Conservation (phyloP, 148 eudicot genomes). For the Simmondsia chinensis region DNA sequence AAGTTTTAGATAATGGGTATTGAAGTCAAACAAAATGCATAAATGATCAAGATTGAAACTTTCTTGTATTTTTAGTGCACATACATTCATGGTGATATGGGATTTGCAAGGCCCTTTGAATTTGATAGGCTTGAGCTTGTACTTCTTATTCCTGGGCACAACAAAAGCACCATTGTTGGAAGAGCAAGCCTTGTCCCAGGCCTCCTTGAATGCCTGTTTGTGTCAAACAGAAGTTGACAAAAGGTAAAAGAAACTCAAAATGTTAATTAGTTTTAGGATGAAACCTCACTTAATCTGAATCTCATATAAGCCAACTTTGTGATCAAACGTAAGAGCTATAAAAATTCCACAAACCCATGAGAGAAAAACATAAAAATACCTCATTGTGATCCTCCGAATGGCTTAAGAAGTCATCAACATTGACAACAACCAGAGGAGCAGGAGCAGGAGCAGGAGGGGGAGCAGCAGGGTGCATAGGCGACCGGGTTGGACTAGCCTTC, state of each 20-base stretch:
- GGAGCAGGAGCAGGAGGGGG: conserved; percentile 7
- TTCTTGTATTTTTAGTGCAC: too few relatives aligned
- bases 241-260: not conserved
- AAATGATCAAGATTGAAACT: too few relatives aligned
- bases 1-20: too few relatives aligned
- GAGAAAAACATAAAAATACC: conserved; percentile 12
- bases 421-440: conserved; percentile 14
- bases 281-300: too few relatives aligned
- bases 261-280: too few relatives aligned
- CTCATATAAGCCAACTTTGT: too few relatives aligned
- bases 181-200: conserved; percentile 67
- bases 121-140: conserved; percentile 50
- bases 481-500: not conserved
- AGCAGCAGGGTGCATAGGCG: not conserved
- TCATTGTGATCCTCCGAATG: conserved; percentile 29
- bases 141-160: conserved; percentile 48
- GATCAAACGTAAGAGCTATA: not conserved
- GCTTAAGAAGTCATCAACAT: conserved; percentile 35
- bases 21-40: too few relatives aligned
- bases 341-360: not conserved
- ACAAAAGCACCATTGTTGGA: conserved; percentile 26
- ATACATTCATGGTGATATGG: conserved; percentile 34
- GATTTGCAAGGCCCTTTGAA: conserved; percentile 73
- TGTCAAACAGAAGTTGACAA: not conserved
- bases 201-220: conserved; percentile 57